phyloP scores from a whole-genome alignment of 2,329 filamentous ascomycete genomes.

The Arthrobotrys pseudoclavata region DNA sequence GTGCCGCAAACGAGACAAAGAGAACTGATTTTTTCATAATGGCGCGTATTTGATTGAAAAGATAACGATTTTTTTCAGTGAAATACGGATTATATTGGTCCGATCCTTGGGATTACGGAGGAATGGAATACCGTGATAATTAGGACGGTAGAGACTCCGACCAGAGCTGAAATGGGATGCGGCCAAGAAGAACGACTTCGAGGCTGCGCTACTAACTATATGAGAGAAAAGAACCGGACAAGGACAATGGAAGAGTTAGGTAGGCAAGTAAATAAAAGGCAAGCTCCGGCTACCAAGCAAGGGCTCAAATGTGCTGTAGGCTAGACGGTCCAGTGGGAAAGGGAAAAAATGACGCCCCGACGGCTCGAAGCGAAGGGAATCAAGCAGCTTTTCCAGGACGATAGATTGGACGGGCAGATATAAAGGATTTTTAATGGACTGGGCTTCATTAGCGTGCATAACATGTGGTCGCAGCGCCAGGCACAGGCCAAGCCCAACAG shows the following conservation, averaged over 20 bases:
- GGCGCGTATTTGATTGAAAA: conserved; percentile 9
- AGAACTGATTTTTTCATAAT: conserved; percentile 26
- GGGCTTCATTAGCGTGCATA: conserved; percentile 37
- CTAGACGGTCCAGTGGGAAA: conserved; percentile 31
- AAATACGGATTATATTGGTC: not conserved
- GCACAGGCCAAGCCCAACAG: conserved; percentile 43
- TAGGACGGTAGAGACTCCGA: conserved; percentile 7
- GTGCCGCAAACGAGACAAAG: conserved; percentile 19
- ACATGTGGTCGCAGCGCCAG: conserved; percentile 30
- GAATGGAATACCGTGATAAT: not conserved
- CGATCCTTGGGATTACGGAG: not conserved
- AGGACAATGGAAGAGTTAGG: not conserved
- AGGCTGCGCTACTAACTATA: conserved; percentile 18
- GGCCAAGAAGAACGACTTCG: conserved; percentile 15
- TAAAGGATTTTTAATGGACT: conserved; percentile 38
- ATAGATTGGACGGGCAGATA: conserved; percentile 35
- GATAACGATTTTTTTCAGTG: not conserved
- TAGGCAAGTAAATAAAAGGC: conserved; percentile 13
- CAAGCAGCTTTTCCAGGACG: conserved; percentile 24
- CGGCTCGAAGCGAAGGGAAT: conserved; percentile 46
- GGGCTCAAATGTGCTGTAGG: conserved; percentile 8
- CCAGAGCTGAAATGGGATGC: conserved; percentile 1
- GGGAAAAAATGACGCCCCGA: conserved; percentile 32
- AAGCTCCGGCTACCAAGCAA: conserved; percentile 22
- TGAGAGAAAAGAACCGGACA: not conserved